Conservation (phyloP, 345 rosid species). For the Gynandropsis gynandra region DNA sequence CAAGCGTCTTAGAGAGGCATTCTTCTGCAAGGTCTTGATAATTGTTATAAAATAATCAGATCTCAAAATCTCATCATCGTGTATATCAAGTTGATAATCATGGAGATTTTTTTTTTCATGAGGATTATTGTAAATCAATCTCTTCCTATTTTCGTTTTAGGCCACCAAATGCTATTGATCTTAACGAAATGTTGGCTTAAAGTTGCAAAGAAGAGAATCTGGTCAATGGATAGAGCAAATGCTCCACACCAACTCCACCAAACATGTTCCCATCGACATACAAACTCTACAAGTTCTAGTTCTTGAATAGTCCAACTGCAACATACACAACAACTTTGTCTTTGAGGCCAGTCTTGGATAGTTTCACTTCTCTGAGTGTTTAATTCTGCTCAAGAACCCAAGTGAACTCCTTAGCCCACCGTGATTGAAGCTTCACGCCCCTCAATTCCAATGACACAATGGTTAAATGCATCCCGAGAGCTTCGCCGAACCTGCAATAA, state of each 20-base stretch:
- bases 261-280: no score
- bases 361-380: slow-evolving; percentile 56
- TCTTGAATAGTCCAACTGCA: no score
- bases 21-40: slow-evolving; percentile 64
- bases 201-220: no score
- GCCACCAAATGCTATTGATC: slow-evolving; percentile 77
- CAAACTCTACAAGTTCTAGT: no score
- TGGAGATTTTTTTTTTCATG: slow-evolving; percentile 63
- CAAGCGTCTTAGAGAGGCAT: slow-evolving; percentile 58
- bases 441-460: slow-evolving; percentile 76
- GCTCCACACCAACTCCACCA: no score
- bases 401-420: slow-evolving; percentile 80
- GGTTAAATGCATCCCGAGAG: slow-evolving; percentile 75
- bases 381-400: slow-evolving; percentile 83
- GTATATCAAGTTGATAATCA: slow-evolving; percentile 53
- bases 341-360: slow-evolving; percentile 72
- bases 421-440: slow-evolving; percentile 58
- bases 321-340: slow-evolving; percentile 83
- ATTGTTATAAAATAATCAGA: no score
- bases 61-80: slow-evolving; percentile 63
- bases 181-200: no score
- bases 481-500: slow-evolving; percentile 69
- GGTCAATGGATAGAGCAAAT: no score
- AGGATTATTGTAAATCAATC: slow-evolving; percentile 71
- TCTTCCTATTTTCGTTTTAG: slow-evolving; percentile 61